Conservation (phyloP, 202 grass and related monocot species). For the Zoysia matrella region DNA sequence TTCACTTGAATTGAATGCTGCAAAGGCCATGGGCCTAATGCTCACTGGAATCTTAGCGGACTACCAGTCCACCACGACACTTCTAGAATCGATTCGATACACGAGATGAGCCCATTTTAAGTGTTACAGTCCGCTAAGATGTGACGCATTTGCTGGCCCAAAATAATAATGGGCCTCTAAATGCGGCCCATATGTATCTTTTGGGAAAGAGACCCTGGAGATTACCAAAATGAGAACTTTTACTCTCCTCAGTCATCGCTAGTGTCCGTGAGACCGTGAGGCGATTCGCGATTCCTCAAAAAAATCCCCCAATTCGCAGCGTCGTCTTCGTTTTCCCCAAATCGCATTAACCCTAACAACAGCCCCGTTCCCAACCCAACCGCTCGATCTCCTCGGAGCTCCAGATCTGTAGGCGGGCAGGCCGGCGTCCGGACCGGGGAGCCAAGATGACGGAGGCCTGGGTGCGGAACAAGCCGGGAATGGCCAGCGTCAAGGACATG, state of each 20-base stretch:
- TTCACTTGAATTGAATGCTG: neutral
- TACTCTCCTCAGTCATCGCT: no score
- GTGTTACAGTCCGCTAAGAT: neutral
- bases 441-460: slow-evolving; percentile 85
- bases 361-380: neutral
- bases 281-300: neutral
- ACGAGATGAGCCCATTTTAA: neutral
- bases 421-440: slow-evolving; percentile 25
- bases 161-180: no score
- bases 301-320: slow-evolving; percentile 7
- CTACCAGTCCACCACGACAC: neutral
- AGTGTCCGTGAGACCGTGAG: no score
- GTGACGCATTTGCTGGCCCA: no score
- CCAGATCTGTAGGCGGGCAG: slow-evolving; percentile 29
- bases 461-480: slow-evolving; percentile 94
- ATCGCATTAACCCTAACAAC: slow-evolving; percentile 41
- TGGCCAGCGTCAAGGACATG: slow-evolving; percentile 97
- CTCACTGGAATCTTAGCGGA: neutral
- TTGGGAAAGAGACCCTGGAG: no score
- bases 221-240: no score
- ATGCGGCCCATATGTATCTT: no score
- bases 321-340: neutral
- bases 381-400: slow-evolving; percentile 16
- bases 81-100: neutral
- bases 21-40: neutral